Evolutionary conservation across 148 eudicot species (phyloP), one percentile per base, ranked within the genome.

Genomic region (Fagopyrum tataricum): DNA sequence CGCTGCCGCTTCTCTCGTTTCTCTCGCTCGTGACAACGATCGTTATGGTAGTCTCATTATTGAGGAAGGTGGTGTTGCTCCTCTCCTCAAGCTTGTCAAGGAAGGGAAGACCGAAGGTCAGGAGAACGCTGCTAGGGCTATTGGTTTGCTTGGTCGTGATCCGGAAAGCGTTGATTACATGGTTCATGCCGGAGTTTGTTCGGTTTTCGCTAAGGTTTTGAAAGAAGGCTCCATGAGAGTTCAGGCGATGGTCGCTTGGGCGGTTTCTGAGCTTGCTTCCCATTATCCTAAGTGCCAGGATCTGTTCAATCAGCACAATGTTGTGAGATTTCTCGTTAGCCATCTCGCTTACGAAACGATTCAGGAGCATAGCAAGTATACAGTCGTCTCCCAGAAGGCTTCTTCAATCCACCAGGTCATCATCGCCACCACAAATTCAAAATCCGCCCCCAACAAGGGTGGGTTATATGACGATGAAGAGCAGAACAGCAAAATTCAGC

Each of bases 141-240:
- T 94, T 15, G 98, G 98, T 18, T 43, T 89, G 7, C 69, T 94
- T 41, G 98, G 96, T 0, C 77, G 83, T 0, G 96, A 91, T 72
- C 84, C 83, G 0, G 97, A 94, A 41, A 86, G 92, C 44, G 96
- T 89, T 5, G 96, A 90, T 21, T 89, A 87, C 48, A 89, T 91
- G 96, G 75, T 91, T 1, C 81, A 73, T n/a, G 79, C 90, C 2
- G 98, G 98, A 2, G 96, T 90, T 0, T 91, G 97, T 59, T 78
- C 81, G 0, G 98, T 91, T 11, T 88, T 94, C 41, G 90, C 81
- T 0, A 91, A 94, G 77, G 77, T 91, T 39, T 83, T 94, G 2
- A 94, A 91, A 70, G 97, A 94, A 13, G 97, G 96, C 8, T 91
- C 90, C 0, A 90, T 91, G 98, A 91, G 85, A 70, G 97, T 88